These are phyloP conservation scores for Carex littledalei DNA, from an alignment of 176 grass and related monocot species.

Conservation along the genomic window DNA sequence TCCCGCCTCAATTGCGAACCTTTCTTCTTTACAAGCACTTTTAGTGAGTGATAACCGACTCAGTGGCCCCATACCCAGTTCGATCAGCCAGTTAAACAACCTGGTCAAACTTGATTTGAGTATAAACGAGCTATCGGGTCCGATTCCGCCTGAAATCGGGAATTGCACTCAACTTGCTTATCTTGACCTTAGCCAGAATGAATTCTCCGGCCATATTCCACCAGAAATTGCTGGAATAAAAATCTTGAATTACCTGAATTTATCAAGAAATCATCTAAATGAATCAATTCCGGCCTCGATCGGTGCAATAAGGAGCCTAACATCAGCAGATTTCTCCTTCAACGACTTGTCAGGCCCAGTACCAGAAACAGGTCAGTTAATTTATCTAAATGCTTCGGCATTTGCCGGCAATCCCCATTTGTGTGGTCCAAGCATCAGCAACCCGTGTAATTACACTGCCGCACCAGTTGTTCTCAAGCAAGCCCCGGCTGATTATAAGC, in stretches of 20 bases:
- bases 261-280: slow-evolving; percentile 62
- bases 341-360: slow-evolving; percentile 60
- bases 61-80: slow-evolving; percentile 33
- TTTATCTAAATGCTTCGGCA: slow-evolving; percentile 68
- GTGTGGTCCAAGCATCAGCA: slow-evolving; percentile 42
- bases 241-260: slow-evolving; percentile 79
- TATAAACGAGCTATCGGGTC: slow-evolving; percentile 42
- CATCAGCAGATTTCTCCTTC: slow-evolving; percentile 78
- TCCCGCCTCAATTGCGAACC: slow-evolving; percentile 42
- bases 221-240: slow-evolving; percentile 35
- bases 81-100: slow-evolving; percentile 37
- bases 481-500: slow-evolving; percentile 41
- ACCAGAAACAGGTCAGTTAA: slow-evolving; percentile 62
- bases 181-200: slow-evolving; percentile 89
- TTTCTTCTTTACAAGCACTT: slow-evolving; percentile 67
- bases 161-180: slow-evolving; percentile 64
- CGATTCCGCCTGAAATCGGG: slow-evolving; percentile 38
- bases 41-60: slow-evolving; percentile 58
- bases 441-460: slow-evolving; percentile 26
- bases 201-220: slow-evolving; percentile 51
- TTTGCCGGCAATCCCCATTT: slow-evolving; percentile 70
- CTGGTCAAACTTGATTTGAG: slow-evolving; percentile 81
- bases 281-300: slow-evolving; percentile 55
- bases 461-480: neutral
- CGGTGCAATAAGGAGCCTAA: slow-evolving; percentile 70